Evolutionary conservation across 495 filamentous ascomycete genomes (phyloP), one percentile per base, ranked within the genome.

Genomic region (Podospora comata): DNA sequence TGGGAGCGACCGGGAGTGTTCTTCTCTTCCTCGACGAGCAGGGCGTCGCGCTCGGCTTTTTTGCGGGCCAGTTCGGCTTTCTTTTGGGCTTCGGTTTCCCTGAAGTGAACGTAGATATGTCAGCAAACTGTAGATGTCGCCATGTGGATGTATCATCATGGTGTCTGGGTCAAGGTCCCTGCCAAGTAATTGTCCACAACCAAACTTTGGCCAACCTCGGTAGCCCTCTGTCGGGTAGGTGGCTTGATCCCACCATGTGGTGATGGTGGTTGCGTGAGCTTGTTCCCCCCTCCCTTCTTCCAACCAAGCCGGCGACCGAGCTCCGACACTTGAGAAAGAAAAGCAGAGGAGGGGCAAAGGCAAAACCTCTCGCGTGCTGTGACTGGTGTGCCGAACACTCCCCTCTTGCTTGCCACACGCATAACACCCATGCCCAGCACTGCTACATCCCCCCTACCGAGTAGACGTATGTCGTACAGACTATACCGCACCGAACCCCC

Each of bases 21-120:
- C 76, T 89, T 89, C 79, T 97, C 95, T 78, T 99, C 95, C 72
- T 89, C 93, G 62, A 85, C 88, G n/a, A 93, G 83, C 20, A 91
- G 80, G 7, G 93, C 91, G 19, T 94, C 93, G 23, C 88, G 88
- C 72, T 97, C 93, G 55, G 92, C 92, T 76, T 96, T 96, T 79
- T 94, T 96, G 61, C 89, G 87, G 1, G 92, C 92, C 27, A 84
- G 86, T 77, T 97, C 93, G 68, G 89, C 90, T 74, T 92, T 93
- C 81, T 97, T 97, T 60, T 87, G 86, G 58, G 90, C 92, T 69
- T 91, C 90, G 63, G 91, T 89, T 70, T 96, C 93, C 78, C 92
- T 96, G 73, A 3, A 67, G 30, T 32, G 16, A 28, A 55, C 56
- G 44, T 48, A 54, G 28, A 59, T 9, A 32, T 39, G 69, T 77